Conservation (phyloP, 1,284 basidiomycete genomes). For the Caloboletus firmus region DNA sequence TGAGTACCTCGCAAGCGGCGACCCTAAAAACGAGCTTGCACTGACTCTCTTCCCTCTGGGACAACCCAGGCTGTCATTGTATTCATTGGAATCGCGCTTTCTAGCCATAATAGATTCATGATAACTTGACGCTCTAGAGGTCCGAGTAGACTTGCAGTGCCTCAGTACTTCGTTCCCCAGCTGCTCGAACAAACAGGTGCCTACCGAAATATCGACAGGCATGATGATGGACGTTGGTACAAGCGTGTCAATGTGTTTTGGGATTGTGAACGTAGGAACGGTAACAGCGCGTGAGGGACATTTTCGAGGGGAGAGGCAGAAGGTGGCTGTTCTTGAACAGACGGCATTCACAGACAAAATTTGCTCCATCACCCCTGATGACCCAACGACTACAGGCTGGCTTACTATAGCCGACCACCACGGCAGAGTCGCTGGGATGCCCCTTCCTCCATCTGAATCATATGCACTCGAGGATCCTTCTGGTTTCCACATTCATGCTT, state of each 20-base stretch:
- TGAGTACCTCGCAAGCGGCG: constrained; percentile 9
- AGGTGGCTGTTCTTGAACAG: constrained; percentile 21
- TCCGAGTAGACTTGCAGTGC: constrained; percentile 66
- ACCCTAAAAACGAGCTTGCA: constrained; percentile 20
- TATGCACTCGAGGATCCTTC: background rate
- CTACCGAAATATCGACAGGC: constrained; percentile 88
- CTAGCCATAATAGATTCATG: constrained; percentile 91
- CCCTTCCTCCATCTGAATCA: background rate
- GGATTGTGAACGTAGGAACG: constrained; percentile 86
- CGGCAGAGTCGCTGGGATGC: background rate
- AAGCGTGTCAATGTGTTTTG: constrained; percentile 81
- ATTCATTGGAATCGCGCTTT: constrained; percentile 65
- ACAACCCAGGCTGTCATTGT: constrained; percentile 87
- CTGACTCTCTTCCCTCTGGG: constrained; percentile 70
- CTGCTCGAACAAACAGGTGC: constrained; percentile 10
- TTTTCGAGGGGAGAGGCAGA: constrained; percentile 13
- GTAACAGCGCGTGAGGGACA: constrained; percentile 62
- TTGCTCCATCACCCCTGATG: no score
- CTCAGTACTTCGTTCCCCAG: constrained; percentile 16
- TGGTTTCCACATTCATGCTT: background rate
- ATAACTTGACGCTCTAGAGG: constrained; percentile 89
- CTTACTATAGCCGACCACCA: background rate
- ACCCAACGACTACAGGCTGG: background rate
- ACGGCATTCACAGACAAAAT: constrained; percentile 20
- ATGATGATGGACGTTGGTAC: constrained; percentile 89